Percentiles rank a stretch among this genome's conserved stretches.
These are phyloP conservation scores for Saccharomycopsis microspora DNA, from an alignment of 805 yeast genomes.

Conservation along the genomic window DNA sequence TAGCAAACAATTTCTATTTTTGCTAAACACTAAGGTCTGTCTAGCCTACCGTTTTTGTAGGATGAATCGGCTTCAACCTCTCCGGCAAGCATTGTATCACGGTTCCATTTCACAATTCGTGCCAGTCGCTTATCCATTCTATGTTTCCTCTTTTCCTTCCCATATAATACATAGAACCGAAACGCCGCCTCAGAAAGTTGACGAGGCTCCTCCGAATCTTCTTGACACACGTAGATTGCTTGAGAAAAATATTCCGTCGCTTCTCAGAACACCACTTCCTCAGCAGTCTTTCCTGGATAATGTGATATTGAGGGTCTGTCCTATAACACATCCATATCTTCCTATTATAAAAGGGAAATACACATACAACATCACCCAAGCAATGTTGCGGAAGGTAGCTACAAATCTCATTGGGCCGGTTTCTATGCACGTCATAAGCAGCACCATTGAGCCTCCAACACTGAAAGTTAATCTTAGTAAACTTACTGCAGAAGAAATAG, in stretches of 20 bases:
- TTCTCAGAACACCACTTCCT: slow-evolving; percentile 36
- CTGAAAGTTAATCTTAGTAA: slow-evolving; percentile 12
- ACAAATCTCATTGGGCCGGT: slow-evolving; percentile 43
- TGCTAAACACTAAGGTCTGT: neutral
- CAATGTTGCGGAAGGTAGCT: slow-evolving; percentile 41
- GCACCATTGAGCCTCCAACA: slow-evolving; percentile 20
- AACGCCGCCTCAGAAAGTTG: no score
- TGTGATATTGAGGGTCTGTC: slow-evolving; percentile 43
- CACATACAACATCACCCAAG: slow-evolving; percentile 44
- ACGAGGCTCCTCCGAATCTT: slow-evolving; percentile 25
- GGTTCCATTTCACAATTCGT: neutral
- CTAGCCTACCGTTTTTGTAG: neutral
- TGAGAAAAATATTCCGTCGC: slow-evolving; percentile 35
- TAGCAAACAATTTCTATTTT: no score
- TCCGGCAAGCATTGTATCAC: neutral
- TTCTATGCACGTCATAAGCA: slow-evolving; percentile 39
- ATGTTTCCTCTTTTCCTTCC: neutral
- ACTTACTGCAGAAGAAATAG: slow-evolving; percentile 16
- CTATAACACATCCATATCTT: slow-evolving; percentile 39
- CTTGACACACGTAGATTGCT: slow-evolving; percentile 43
- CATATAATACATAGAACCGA: neutral
- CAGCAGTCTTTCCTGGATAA: slow-evolving; percentile 31
- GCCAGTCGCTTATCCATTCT: neutral
- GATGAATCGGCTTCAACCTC: neutral
- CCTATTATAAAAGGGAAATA: slow-evolving; percentile 47